Conservation (phyloP, 2,329 filamentous ascomycete genomes). For the Ceratocystis lukuohia region DNA sequence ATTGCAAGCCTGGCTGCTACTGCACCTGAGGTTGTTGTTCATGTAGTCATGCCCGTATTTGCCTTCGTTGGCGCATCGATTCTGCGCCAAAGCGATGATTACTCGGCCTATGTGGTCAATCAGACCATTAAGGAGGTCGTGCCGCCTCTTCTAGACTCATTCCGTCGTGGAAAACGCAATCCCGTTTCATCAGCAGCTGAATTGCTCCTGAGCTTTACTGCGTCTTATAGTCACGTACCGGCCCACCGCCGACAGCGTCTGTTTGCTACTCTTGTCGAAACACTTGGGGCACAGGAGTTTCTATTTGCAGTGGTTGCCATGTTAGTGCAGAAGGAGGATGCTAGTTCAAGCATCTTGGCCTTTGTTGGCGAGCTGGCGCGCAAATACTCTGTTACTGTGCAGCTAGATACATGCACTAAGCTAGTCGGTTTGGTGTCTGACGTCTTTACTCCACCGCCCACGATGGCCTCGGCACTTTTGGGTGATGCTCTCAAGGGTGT, state of each 20-base stretch:
- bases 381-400: conserved; percentile 58
- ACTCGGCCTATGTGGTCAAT: conserved; percentile 90
- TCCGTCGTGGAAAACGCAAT: conserved; percentile 66
- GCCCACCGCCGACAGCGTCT: conserved; percentile 68
- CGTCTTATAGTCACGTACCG: conserved; percentile 92
- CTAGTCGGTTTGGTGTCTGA: conserved; percentile 64
- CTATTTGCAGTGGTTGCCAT: conserved; percentile 78
- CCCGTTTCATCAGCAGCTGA: conserved; percentile 73
- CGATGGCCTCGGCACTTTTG: conserved; percentile 59
- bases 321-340: conserved; percentile 73
- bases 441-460: conserved; percentile 60
- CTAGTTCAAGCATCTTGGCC: conserved; percentile 51
- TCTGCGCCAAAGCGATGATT: conserved; percentile 85
- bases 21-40: conserved; percentile 79
- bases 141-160: conserved; percentile 73
- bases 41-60: conserved; percentile 98
- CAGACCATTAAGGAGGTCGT: conserved; percentile 91
- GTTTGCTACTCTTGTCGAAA: conserved; percentile 73
- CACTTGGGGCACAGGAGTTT: conserved; percentile 74
- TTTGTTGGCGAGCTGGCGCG: conserved; percentile 64
- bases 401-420: conserved; percentile 64
- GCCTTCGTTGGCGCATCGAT: conserved; percentile 94
- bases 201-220: conserved; percentile 87
- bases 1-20: conserved; percentile 77
- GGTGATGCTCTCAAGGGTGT: conserved; percentile 27